These are phyloP conservation scores for Linnemannia zychae DNA, from an alignment of 192 early-diverging fungal genomes.

Conservation along the genomic window DNA sequence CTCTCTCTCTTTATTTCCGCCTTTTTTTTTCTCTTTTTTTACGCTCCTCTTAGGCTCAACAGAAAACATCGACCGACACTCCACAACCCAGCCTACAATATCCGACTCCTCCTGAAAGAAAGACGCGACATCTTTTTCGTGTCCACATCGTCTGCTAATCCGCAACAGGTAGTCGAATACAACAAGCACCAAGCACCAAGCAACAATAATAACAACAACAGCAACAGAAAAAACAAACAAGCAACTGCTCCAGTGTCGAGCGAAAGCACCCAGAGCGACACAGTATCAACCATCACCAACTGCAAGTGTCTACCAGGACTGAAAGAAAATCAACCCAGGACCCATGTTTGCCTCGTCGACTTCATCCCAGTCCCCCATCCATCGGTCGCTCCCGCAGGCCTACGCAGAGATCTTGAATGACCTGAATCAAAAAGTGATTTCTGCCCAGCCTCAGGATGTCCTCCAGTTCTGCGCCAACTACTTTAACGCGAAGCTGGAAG, in stretches of 20 bases:
- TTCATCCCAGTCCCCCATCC: slow-evolving; percentile 52
- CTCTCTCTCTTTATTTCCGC: not conserved
- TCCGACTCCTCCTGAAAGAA: not conserved
- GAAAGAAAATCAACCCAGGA: slow-evolving; percentile 4
- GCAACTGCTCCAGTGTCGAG: not conserved
- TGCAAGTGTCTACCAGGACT: slow-evolving; percentile 9
- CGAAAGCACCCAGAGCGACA: not conserved
- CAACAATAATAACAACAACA: not conserved
- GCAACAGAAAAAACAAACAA: not conserved
- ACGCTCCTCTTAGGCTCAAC: not conserved
- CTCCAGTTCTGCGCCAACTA: slow-evolving; percentile 94
- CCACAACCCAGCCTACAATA: not conserved
- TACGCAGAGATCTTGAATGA: slow-evolving; percentile 83
- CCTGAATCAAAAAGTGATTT: slow-evolving; percentile 82
- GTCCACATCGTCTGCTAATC: not conserved
- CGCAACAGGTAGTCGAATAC: not conserved
- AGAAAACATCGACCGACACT: not conserved
- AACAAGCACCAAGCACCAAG: slow-evolving; percentile 5
- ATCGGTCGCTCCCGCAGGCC: slow-evolving; percentile 53
- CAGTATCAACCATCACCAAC: slow-evolving; percentile 1
- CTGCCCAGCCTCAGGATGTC: slow-evolving; percentile 87
- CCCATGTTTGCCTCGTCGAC: slow-evolving; percentile 54
- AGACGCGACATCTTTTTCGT: not conserved
- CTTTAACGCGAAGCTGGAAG: slow-evolving; percentile 88
- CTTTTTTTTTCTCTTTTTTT: not conserved